phyloP scores from a whole-genome alignment of 2,329 filamentous ascomycete species.

The Tolypocladium paradoxum region DNA sequence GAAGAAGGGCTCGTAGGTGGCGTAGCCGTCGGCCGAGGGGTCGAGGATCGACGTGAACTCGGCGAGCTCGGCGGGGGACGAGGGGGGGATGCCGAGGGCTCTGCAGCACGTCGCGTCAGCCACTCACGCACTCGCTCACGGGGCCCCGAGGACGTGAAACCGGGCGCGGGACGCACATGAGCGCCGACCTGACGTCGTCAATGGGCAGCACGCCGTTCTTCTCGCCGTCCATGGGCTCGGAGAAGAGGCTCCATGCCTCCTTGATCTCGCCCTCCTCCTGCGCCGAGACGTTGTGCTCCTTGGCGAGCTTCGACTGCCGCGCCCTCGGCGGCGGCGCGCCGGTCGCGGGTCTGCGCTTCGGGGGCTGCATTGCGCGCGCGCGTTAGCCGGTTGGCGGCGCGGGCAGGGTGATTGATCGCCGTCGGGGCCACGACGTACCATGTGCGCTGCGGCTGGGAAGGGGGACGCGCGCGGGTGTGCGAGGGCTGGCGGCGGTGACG shows the following conservation, averaged over 20 bases:
- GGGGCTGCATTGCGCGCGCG: slow-evolving; percentile 27
- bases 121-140: too few relatives aligned
- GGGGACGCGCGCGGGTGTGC: background rate
- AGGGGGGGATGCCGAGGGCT: slow-evolving; percentile 68
- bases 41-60: slow-evolving; percentile 76
- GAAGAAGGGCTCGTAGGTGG: slow-evolving; percentile 72
- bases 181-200: slow-evolving; percentile 57
- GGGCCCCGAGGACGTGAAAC: background rate
- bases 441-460: background rate
- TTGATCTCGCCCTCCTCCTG: slow-evolving; percentile 83
- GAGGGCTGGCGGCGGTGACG: background rate
- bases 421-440: too few relatives aligned
- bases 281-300: slow-evolving; percentile 76
- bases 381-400: too few relatives aligned
- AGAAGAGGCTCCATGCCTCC: slow-evolving; percentile 80
- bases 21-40: slow-evolving; percentile 67
- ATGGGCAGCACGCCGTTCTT: slow-evolving; percentile 61
- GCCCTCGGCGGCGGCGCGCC: slow-evolving; percentile 21
- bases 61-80: slow-evolving; percentile 52
- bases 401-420: too few relatives aligned
- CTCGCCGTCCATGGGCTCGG: slow-evolving; percentile 58
- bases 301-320: slow-evolving; percentile 79
- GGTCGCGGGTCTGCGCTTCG: slow-evolving; percentile 36
- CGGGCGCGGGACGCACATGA: slow-evolving; percentile 46
- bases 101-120: slow-evolving; percentile 28